Percentiles rank a stretch among this genome's conserved stretches.
Evolutionary conservation across 768 basidiomycete species (phyloP).

Genomic region (Tricholoma matsutake): DNA sequence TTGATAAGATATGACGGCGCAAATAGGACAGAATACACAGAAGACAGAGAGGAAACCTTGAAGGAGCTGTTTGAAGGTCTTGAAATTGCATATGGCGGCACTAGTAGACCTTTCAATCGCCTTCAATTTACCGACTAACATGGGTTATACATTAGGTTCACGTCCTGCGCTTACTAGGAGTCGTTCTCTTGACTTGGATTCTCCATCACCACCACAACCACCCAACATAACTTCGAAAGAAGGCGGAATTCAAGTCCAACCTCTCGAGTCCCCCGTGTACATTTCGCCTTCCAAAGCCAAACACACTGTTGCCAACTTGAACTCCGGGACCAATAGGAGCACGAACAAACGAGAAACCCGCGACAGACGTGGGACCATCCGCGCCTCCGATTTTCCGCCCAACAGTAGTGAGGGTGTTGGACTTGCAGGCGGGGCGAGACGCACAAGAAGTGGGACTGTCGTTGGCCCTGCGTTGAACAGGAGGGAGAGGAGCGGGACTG

Average conservation of each 20-base stretch:
- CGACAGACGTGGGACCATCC: constrained; percentile 48
- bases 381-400: constrained; percentile 40
- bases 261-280: constrained; percentile 12
- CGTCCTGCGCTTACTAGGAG: constrained; percentile 6
- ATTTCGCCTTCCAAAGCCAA: constrained; percentile 11
- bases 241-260: not conserved
- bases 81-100: constrained; percentile 12
- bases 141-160: constrained; percentile 3
- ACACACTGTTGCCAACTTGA: not conserved
- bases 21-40: not conserved
- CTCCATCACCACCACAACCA: not conserved
- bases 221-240: not conserved
- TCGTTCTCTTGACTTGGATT: constrained; percentile 13
- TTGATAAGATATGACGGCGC: not conserved
- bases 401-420: not conserved
- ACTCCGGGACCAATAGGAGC: not conserved
- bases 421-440: constrained; percentile 24
- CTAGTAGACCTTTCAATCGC: not conserved
- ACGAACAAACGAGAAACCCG: constrained; percentile 19
- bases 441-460: constrained; percentile 50
- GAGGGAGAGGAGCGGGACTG: constrained; percentile 22
- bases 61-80: constrained; percentile 18
- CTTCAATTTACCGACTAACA: not conserved
- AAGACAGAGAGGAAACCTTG: constrained; percentile 1
- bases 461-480: constrained; percentile 19